A percentile compares a stretch with the other conserved stretches of the same genome.
Conservation (phyloP, 352 stramenopile species). For the Discostella stelligera region DNA sequence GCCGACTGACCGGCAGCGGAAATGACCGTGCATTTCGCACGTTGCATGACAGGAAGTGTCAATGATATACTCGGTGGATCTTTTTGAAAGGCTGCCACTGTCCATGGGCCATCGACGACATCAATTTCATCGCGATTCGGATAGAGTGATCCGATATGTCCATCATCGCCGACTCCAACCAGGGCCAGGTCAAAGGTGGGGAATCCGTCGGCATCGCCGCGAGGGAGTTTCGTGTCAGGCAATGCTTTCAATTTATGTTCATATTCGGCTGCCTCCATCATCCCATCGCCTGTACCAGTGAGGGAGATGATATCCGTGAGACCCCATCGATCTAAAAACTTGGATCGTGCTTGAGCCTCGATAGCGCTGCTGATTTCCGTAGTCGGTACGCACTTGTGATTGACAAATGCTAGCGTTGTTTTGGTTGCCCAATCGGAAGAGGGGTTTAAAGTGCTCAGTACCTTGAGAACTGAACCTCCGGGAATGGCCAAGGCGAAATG, state of each 20-base stretch:
- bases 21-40: slow-evolving; percentile 63
- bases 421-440: slow-evolving; percentile 56
- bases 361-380: slow-evolving; percentile 61
- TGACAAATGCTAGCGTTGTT: slow-evolving; percentile 77
- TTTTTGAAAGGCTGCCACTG: slow-evolving; percentile 66
- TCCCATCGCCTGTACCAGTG: slow-evolving; percentile 56
- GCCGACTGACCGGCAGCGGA: slow-evolving; percentile 64
- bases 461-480: slow-evolving; percentile 74
- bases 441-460: slow-evolving; percentile 49
- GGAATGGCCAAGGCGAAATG: slow-evolving; percentile 78
- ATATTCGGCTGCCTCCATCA: slow-evolving; percentile 59
- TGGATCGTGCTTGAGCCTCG: slow-evolving; percentile 66
- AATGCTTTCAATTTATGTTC: slow-evolving; percentile 58
- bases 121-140: slow-evolving; percentile 68
- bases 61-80: slow-evolving; percentile 70
- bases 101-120: slow-evolving; percentile 56
- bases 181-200: slow-evolving; percentile 77
- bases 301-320: slow-evolving; percentile 60
- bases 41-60: slow-evolving; percentile 70
- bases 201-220: slow-evolving; percentile 46
- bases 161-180: slow-evolving; percentile 78
- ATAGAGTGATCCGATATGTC: slow-evolving; percentile 74
- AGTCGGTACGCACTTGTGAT: slow-evolving; percentile 77
- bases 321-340: slow-evolving; percentile 69
- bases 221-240: slow-evolving; percentile 36